These are phyloP conservation scores for Tuber indicum DNA, from an alignment of 495 filamentous ascomycete genomes.

Conservation along the genomic window DNA sequence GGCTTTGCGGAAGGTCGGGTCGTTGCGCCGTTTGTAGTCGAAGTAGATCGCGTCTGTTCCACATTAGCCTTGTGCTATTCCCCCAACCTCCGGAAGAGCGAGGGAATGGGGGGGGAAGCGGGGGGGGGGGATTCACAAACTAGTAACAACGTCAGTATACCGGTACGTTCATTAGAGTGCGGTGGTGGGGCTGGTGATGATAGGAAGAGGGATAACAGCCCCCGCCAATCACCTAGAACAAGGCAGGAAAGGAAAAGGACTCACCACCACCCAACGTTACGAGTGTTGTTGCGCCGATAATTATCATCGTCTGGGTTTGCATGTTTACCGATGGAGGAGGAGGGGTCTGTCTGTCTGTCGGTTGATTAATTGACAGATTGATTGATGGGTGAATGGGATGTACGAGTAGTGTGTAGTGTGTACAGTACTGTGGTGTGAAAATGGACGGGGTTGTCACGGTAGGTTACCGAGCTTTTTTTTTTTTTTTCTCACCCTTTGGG, in stretches of 20 bases:
- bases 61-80: conserved; percentile 46
- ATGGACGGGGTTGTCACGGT: not conserved
- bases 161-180: conserved; percentile 10
- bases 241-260: conserved; percentile 12
- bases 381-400: not conserved
- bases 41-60: conserved; percentile 76
- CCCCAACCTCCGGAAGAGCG: not conserved
- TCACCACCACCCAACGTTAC: conserved; percentile 35
- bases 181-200: conserved; percentile 6
- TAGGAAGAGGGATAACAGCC: conserved; percentile 7
- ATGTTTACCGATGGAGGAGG: conserved; percentile 30
- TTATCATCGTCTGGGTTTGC: conserved; percentile 60
- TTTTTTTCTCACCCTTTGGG: conserved; percentile 1
- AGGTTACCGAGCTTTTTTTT: not conserved
- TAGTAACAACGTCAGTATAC: conserved; percentile 12
- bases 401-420: not conserved
- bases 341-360: not conserved
- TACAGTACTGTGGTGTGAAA: conserved; percentile 2
- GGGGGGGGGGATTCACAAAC: conserved; percentile 21
- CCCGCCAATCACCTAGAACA: not conserved
- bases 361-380: not conserved
- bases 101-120: conserved; percentile 4
- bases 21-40: conserved; percentile 81
- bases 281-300: conserved; percentile 33
- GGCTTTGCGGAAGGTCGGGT: conserved; percentile 77